Evolutionary conservation across 306 rosid genomes (phyloP).

Genomic region (Argentina anserina): DNA sequence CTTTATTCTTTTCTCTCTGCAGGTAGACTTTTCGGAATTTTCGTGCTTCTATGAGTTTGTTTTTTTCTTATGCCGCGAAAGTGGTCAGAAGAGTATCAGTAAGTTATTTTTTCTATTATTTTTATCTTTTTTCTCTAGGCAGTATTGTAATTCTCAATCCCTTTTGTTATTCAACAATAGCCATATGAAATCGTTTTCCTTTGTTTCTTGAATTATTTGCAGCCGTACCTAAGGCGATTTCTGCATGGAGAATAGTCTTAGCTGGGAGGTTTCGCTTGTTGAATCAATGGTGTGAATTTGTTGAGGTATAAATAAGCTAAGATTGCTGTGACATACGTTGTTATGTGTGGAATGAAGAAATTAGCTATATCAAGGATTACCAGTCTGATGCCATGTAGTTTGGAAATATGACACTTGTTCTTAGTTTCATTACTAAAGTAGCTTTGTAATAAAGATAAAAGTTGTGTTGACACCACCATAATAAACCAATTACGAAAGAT

Average conservation of each 20-base stretch:
- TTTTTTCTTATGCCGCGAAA: conserved; percentile 80
- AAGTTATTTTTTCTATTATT: conserved; percentile 27
- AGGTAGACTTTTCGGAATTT: conserved; percentile 71
- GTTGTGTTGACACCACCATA: not conserved
- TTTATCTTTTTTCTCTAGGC: not conserved
- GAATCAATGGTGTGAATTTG: conserved; percentile 85
- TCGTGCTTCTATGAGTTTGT: conserved; percentile 87
- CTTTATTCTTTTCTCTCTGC: not conserved
- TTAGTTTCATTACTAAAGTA: not conserved
- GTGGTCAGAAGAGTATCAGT: conserved; percentile 96
- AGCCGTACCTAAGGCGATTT: conserved; percentile 78
- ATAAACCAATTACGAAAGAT: not conserved
- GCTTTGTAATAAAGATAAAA: not conserved
- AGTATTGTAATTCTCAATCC: not conserved
- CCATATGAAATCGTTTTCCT: conserved; percentile 5
- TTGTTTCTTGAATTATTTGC: conserved; percentile 26
- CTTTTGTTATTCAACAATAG: conserved; percentile 11
- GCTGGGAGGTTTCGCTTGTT: conserved; percentile 79
- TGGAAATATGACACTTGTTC: not conserved
- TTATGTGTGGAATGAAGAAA: not conserved
- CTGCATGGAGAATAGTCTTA: conserved; percentile 86
- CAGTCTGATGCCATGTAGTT: not conserved
- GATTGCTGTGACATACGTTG: conserved; percentile 11
- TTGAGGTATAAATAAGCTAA: conserved; percentile 60
- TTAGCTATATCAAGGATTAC: not conserved